Conservation (phyloP, 2,329 filamentous ascomycete genomes). For the Xylaria sp. region DNA sequence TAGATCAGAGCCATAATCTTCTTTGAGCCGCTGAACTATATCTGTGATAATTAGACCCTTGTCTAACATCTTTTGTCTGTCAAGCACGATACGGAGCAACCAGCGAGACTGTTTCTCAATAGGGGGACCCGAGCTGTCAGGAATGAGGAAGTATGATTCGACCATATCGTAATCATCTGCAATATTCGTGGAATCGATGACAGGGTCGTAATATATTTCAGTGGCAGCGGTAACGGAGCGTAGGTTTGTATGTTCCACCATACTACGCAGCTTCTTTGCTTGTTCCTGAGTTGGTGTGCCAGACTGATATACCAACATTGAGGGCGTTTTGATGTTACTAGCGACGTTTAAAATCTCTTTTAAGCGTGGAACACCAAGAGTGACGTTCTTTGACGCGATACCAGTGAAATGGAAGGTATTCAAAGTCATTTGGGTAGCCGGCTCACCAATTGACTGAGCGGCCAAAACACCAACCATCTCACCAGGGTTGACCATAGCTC, state of each 20-base stretch:
- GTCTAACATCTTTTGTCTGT: slow-evolving; percentile 93
- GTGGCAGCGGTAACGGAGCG: slow-evolving; percentile 90
- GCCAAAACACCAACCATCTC: slow-evolving; percentile 99
- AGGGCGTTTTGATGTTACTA: slow-evolving; percentile 97
- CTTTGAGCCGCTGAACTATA: slow-evolving; percentile 88
- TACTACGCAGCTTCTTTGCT: slow-evolving; percentile 86
- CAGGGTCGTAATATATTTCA: slow-evolving; percentile 97
- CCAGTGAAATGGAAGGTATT: slow-evolving; percentile 99
- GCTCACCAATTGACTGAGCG: slow-evolving; percentile 98
- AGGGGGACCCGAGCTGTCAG: slow-evolving; percentile 74
- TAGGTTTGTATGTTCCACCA: slow-evolving; percentile 93
- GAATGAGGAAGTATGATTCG: slow-evolving; percentile 95
- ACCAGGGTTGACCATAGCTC: slow-evolving; percentile 87
- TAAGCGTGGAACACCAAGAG: slow-evolving; percentile 96
- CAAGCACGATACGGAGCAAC: slow-evolving; percentile 92
- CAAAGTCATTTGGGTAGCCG: slow-evolving; percentile 98
- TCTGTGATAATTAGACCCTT: slow-evolving; percentile 93
- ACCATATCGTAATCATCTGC: slow-evolving; percentile 92
- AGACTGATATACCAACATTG: slow-evolving; percentile 91
- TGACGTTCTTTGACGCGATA: slow-evolving; percentile 99
- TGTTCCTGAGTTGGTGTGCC: slow-evolving; percentile 75
- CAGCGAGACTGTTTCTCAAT: slow-evolving; percentile 87
- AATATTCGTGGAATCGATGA: slow-evolving; percentile 86
- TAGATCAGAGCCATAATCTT: slow-evolving; percentile 84
- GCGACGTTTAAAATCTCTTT: slow-evolving; percentile 99